phyloP scores from a whole-genome alignment of 345 rosid species.

The Aquilaria sinensis region DNA sequence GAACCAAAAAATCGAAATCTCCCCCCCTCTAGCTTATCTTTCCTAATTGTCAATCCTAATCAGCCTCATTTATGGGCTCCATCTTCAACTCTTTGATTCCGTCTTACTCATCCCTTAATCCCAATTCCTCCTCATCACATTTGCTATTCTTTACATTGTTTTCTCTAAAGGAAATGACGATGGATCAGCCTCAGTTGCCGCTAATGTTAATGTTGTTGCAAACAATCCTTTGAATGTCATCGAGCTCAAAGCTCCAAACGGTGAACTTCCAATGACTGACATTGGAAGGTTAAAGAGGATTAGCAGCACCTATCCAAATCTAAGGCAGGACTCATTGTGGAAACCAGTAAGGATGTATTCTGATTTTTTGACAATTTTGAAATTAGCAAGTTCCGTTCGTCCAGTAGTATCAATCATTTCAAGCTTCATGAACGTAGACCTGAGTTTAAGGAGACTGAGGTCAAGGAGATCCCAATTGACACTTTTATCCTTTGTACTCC shows the following conservation, averaged over 20 bases:
- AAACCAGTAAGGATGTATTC: conserved; percentile 34
- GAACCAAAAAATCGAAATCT: too few relatives aligned
- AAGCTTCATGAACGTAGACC: conserved; percentile 22
- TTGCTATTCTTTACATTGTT: conserved; percentile 67
- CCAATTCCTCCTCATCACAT: conserved; percentile 38
- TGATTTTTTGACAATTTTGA: conserved; percentile 72
- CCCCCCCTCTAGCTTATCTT: too few relatives aligned
- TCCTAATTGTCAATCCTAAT: too few relatives aligned
- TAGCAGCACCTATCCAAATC: conserved; percentile 78
- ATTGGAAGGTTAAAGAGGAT: conserved; percentile 50
- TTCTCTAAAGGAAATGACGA: conserved; percentile 53
- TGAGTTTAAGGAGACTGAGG: conserved; percentile 28
- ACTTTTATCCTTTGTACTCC: conserved; percentile 39
- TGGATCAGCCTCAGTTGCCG: conserved; percentile 17
- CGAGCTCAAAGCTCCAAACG: conserved; percentile 14
- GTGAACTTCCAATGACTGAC: conserved; percentile 19
- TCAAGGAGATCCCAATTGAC: conserved; percentile 57
- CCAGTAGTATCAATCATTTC: conserved; percentile 2
- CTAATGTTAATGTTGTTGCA: background rate
- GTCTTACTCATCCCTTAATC: too few relatives aligned
- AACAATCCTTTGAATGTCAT: conserved; percentile 2
- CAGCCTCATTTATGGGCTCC: too few relatives aligned
- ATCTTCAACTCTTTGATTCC: too few relatives aligned
- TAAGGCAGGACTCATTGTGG: conserved; percentile 39
- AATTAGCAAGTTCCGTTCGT: conserved; percentile 30